Evolutionary conservation across 306 rosid genomes (phyloP), one percentile per base, ranked within the genome.

Genomic region (Prunus fruticosa): DNA sequence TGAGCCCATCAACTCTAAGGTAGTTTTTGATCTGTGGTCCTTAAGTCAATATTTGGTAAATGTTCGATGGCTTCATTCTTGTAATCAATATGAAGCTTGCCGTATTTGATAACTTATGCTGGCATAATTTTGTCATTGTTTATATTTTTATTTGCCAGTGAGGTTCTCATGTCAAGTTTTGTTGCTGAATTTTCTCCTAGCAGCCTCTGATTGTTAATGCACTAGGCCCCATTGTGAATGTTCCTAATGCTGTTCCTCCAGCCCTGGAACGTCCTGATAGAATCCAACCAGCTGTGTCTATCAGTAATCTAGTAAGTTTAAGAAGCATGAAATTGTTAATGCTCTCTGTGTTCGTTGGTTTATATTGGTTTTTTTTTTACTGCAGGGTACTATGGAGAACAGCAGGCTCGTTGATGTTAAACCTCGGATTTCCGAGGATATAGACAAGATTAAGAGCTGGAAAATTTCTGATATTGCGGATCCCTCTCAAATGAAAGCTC

Each of bases 181-280:
- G 22, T 25, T 43, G 41, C 71, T 20, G 53, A 13, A 4, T 52
- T 64, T 25, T 62, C 22, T 64, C 20, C 11, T 67, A 43, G 84
- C 87, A 84, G 87, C 87, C 87, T 16, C 75, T 84, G 76, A 70
- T 80, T 68, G 84, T 81, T 28, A 84, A 80, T 78, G 81, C 82
- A 19, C 75, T 84, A 15, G 87, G 84, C 22, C 84, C 87, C 38
- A 68, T 77, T 38, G 76, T 69, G 38, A 84, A 74, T 73, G 84
- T 71, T 62, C 77, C 84, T 19, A 60, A 74, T 38, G 20, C 80
- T 53, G 79, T 75, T 62, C 60, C 71, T 76, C 80, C 79, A 15
- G 25, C 73, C 57, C 8, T 80, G 34, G 87, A 80, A 56, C 84
- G 87, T 53, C 77, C 74, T 8, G 83, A 80, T 63, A 80, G 81